Evolutionary conservation across 176 grass and related monocot genomes (phyloP).

Genomic region (Zea mays): Zm-B73-REFERENCE-NAM-5.0 NC_050098.1:2655501-2656000

Average conservation of each 20-base stretch:
- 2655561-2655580: no score
- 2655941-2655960: conserved; percentile 44
- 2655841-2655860: conserved; percentile 30
- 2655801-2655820: conserved; percentile 38
- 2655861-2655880: neutral
- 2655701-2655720: conserved; percentile 15
- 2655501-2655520: no score
- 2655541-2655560: no score
- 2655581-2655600: no score
- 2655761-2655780: conserved; percentile 20
- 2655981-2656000: no score
- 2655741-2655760: conserved; percentile 31
- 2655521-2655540: no score
- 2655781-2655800: conserved; percentile 22
- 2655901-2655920: conserved; percentile 17
- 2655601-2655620: no score
- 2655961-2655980: neutral
- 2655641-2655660: conserved; percentile 4
- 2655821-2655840: conserved; percentile 18
- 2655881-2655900: neutral
- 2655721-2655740: conserved; percentile 23
- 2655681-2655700: conserved; percentile 20
- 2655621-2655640: neutral
- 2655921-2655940: conserved; percentile 32
- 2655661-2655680: neutral